A percentile compares a stretch with the other conserved stretches of the same genome.
These are phyloP conservation scores for Ichthyophthirius multifiliis DNA, from an alignment of 169 alveolate species.

Conservation along the genomic window DNA sequence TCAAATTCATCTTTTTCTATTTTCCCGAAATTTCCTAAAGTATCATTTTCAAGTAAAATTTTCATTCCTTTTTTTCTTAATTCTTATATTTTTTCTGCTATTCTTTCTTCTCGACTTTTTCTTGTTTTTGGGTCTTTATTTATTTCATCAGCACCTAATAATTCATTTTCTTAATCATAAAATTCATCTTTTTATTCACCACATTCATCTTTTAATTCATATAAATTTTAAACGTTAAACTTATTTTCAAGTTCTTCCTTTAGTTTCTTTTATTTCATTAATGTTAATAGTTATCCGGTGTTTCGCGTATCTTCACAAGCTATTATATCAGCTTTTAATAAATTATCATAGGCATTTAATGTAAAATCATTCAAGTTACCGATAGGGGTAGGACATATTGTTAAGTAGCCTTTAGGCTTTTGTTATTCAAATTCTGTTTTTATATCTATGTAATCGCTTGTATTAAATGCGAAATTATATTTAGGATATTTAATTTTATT, in stretches of 20 bases:
- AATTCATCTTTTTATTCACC: slow-evolving; percentile 8
- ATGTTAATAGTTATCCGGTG: slow-evolving; percentile 61
- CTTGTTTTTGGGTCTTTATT: slow-evolving; percentile 13
- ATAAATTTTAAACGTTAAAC: slow-evolving; percentile 20
- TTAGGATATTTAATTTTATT: too few relatives aligned
- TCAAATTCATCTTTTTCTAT: neutral
- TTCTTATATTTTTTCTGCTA: slow-evolving; percentile 9
- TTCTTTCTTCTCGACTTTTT: slow-evolving; percentile 10
- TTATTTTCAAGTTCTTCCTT: slow-evolving; percentile 27
- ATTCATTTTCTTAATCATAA: neutral
- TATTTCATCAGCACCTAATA: neutral
- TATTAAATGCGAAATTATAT: too few relatives aligned
- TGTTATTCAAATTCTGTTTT: too few relatives aligned
- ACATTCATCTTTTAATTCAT: slow-evolving; percentile 6
- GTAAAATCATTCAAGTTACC: slow-evolving; percentile 62
- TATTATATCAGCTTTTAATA: slow-evolving; percentile 48
- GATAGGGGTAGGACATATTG: slow-evolving; percentile 70
- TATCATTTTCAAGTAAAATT: slow-evolving; percentile 8
- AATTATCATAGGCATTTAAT: slow-evolving; percentile 49
- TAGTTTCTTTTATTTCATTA: slow-evolving; percentile 44
- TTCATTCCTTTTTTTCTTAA: neutral
- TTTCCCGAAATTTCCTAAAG: neutral
- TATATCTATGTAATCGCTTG: too few relatives aligned
- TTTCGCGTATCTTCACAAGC: slow-evolving; percentile 76
- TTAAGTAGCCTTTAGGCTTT: slow-evolving; percentile 44